Base-by-base conservation (phyloP, 208 protist species). In the Vickermania spadyakhi region DNA sequence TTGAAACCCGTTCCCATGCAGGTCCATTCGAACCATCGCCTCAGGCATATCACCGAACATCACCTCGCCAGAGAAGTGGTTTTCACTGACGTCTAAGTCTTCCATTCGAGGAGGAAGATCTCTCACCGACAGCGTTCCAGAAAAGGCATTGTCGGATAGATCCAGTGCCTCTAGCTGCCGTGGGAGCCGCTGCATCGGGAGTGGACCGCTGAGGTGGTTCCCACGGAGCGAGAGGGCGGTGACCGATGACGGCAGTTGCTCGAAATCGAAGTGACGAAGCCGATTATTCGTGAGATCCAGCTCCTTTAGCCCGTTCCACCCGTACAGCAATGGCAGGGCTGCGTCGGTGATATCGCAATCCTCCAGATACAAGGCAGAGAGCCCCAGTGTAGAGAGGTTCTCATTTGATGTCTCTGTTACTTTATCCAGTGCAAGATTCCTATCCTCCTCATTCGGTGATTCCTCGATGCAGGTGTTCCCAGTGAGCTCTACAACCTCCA, bases 1-100 rank as follows among this genome's bases (percentile, higher is more conserved):
- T 30, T 62, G 57, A 66, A 82, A 82, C 29, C 62, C 42, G 53
- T 82, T 82, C 56, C 68, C 14, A 57, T 82, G 64, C 22, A 82
- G 30, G 52, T 75, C 69, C 4, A 75, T 60, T 52, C 64, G 72
- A 29, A 36, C 58, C 14, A 67, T 62, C n/a, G 60, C 56, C 21
- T 77, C 72, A 3, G 72, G 71, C 0, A 82, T 67, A 60, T 64
- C n/a, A 14, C 64, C 68, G 29, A 78, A 53, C 60, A 69, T 56
- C 26, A 82, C 52, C 11, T 11, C 18, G 1, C 76, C 76, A 31
- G 5, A 66, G 36, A 82, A 68, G 2, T 52, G 11, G 52, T 82
- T 82, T 36, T 67, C 11, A 52, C 76, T 75, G 23, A 82, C 26
- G 45, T 82, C 68, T 7, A 82, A 36, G 30, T 58, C 66, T 3